Evolutionary conservation across 371 early-diverging fungal genomes (phyloP).

Genomic region (Lichtheimia corymbifera): DNA sequence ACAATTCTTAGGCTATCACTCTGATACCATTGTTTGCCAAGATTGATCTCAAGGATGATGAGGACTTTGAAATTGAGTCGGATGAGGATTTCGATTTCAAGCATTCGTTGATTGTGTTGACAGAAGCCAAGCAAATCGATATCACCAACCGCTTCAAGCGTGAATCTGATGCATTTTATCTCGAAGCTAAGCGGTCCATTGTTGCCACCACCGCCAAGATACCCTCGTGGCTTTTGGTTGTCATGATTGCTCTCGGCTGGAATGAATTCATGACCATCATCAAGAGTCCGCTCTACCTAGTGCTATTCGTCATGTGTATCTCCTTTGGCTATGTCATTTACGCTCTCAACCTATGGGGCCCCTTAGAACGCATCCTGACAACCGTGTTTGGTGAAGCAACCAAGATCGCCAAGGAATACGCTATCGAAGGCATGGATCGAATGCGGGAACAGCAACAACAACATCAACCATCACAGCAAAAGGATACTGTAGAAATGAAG

Average conservation of each 20-base stretch:
- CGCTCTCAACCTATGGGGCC: conserved; percentile 69
- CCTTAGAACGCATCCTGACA: conserved; percentile 54
- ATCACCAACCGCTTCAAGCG: conserved; percentile 81
- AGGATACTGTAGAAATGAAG: conserved; percentile 17
- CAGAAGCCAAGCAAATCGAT: conserved; percentile 72
- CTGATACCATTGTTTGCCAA: conserved; percentile 68
- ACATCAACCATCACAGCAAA: not conserved
- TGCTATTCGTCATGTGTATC: conserved; percentile 49
- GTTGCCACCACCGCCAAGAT: conserved; percentile 85
- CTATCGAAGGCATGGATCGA: conserved; percentile 28
- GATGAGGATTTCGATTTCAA: conserved; percentile 65
- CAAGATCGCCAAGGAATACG: conserved; percentile 35
- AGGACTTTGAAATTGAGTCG: conserved; percentile 42
- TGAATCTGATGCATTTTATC: conserved; percentile 87
- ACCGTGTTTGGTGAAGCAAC: conserved; percentile 44
- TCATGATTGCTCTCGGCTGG: conserved; percentile 86
- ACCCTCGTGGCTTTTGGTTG: conserved; percentile 84
- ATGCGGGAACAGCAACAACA: conserved; percentile 19
- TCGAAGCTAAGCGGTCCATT: conserved; percentile 95
- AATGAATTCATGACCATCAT: conserved; percentile 89
- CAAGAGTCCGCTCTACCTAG: conserved; percentile 79
- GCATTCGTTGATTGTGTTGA: conserved; percentile 62
- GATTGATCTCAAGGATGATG: conserved; percentile 49
- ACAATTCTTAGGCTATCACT: conserved; percentile 44
- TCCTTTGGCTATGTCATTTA: conserved; percentile 64